phyloP scores from a whole-genome alignment of 2,329 filamentous ascomycete genomes.

The Cladophialophora bantiana region DNA sequence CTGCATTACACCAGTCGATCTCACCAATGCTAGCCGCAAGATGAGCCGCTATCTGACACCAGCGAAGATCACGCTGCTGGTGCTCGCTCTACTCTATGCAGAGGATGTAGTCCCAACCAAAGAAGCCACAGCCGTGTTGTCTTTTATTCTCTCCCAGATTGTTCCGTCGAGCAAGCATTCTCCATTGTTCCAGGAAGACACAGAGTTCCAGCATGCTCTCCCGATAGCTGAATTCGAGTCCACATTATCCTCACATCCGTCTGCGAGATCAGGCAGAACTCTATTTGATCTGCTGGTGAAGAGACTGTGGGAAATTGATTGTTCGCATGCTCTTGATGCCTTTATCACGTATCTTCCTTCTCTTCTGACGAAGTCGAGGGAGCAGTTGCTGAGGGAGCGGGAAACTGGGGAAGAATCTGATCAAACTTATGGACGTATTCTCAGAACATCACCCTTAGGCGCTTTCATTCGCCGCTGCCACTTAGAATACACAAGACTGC shows the following conservation, averaged over 20 bases:
- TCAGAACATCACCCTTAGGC: conserved; percentile 79
- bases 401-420: conserved; percentile 60
- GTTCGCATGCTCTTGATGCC: conserved; percentile 76
- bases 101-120: conserved; percentile 72
- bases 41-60: conserved; percentile 90
- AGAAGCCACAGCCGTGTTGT: conserved; percentile 76
- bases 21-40: neutral
- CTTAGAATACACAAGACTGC: conserved; percentile 79
- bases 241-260: conserved; percentile 54
- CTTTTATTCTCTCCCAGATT: conserved; percentile 77
- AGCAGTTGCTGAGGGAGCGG: conserved; percentile 64
- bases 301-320: conserved; percentile 83
- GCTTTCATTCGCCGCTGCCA: conserved; percentile 77
- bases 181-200: conserved; percentile 34
- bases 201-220: conserved; percentile 25
- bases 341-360: conserved; percentile 71
- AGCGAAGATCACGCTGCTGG: conserved; percentile 81
- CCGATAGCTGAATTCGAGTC: conserved; percentile 57
- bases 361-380: conserved; percentile 68
- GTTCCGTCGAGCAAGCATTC: conserved; percentile 54
- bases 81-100: conserved; percentile 81
- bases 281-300: conserved; percentile 87
- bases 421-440: conserved; percentile 59
- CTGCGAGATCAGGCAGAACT: conserved; percentile 73
- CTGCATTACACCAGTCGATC: neutral